Evolutionary conservation across 805 yeast genomes (phyloP), one percentile per base, ranked within the genome.

Genomic region (Lipomyces yamadae): DNA sequence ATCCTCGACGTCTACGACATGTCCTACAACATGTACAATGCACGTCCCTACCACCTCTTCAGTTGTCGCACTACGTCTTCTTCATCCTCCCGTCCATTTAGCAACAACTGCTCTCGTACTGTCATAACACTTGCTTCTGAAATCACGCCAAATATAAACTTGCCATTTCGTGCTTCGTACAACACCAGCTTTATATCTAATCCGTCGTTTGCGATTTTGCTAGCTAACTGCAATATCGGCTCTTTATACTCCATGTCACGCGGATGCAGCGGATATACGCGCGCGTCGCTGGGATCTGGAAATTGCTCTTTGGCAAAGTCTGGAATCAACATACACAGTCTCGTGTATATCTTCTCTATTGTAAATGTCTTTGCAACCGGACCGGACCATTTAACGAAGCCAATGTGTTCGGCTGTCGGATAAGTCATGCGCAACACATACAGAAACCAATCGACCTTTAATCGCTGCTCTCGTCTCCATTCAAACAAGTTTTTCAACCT

Each of bases 391-490:
- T 33, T 35, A 2, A 58, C 42, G 52, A 55, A 64, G 33, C 33
- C 54, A 35, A 57, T 10, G 48, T 24, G 29, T 13, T 18, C 32
- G 15, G 53, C 33, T 0, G 45, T 24, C 50, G 57, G 42, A 39
- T 53, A 39, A 4, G 48, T 35, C 56, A 53, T 53, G 7, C n/a
- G 54, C 33, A 53, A 37, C n/a, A 37, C 48, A 34, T 58, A 54
- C 29, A 66, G 42, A 34, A 66, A 62, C 59, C 59, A 62, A 54
- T 61, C 64, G 30, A 60, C 50, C 56, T 66, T 66, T 29, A 62
- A n/a, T 13, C 69, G 50, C 60, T 66, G 69, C 53, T 59, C 64
- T 4, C 57, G 53, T 5, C 64, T 32, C 69, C 69, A 66, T 15
- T 45, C 63, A 24, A 66, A 58, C 42, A 60, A 37, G 34, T 66